Evolutionary conservation across 2,329 filamentous ascomycete genomes (phyloP).

Genomic region (Chrysosporium keratinophilum): DNA sequence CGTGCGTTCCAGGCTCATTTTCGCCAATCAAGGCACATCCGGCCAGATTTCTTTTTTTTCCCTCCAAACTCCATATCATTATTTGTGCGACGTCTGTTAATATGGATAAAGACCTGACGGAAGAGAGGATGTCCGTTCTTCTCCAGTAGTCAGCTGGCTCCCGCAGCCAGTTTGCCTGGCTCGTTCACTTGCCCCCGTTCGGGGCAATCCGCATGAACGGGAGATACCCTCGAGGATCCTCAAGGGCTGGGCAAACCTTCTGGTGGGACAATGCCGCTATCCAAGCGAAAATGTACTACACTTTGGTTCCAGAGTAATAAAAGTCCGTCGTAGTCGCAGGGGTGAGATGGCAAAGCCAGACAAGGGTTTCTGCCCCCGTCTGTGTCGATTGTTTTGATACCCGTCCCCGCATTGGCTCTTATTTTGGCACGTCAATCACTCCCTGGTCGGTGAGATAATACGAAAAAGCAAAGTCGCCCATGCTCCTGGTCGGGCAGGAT

Average conservation of each 20-base stretch:
- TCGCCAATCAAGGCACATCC: not conserved
- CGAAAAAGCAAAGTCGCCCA: conserved; percentile 11
- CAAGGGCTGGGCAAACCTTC: conserved; percentile 7
- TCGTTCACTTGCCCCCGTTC: not conserved
- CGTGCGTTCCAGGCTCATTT: not conserved
- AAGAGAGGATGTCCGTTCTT: not conserved
- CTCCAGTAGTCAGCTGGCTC: conserved; percentile 3
- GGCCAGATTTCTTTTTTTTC: no score
- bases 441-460: conserved; percentile 7
- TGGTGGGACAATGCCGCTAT: conserved; percentile 1
- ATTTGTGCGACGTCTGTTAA: no score
- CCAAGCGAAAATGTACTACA: conserved; percentile 1
- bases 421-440: not conserved
- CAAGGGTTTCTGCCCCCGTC: not conserved
- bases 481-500: conserved; percentile 5
- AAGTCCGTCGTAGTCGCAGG: not conserved
- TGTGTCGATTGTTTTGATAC: not conserved
- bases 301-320: conserved; percentile 8
- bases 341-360: not conserved
- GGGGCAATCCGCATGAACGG: conserved; percentile 5
- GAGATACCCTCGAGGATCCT: not conserved
- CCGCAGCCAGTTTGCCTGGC: not conserved
- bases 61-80: no score
- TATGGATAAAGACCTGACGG: no score
- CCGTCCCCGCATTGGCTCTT: conserved; percentile 2